Evolutionary conservation across 805 yeast species (phyloP).

Genomic region (Yarrowia sp.): DNA sequence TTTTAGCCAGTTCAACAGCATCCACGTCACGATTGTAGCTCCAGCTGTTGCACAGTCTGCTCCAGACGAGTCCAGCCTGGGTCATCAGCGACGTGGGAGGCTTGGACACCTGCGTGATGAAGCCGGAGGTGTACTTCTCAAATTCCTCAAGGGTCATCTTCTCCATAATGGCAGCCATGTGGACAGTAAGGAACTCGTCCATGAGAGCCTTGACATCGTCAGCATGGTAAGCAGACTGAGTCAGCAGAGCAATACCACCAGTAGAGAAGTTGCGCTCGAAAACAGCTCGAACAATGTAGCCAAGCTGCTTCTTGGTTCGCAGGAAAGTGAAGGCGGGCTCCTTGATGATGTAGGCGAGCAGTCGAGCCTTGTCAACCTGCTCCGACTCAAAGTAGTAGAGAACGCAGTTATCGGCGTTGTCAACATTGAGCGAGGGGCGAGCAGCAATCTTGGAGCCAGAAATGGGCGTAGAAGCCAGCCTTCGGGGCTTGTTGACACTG

Average conservation of each 20-base stretch:
- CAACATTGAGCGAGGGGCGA: slow-evolving; percentile 50
- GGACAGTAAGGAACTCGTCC: slow-evolving; percentile 52
- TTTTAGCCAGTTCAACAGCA: neutral
- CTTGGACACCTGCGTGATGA: slow-evolving; percentile 10
- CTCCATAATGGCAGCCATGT: neutral
- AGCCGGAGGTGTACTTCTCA: neutral
- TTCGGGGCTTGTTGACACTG: neutral
- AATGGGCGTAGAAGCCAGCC: neutral
- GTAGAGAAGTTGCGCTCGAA: slow-evolving; percentile 66
- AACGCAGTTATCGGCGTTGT: slow-evolving; percentile 48
- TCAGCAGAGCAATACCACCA: slow-evolving; percentile 66
- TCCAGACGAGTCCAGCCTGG: neutral
- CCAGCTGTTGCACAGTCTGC: neutral
- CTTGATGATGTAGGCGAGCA: slow-evolving; percentile 61
- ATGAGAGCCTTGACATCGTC: slow-evolving; percentile 74
- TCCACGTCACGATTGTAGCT: neutral
- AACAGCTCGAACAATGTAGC: slow-evolving; percentile 87
- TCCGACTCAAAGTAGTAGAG: neutral
- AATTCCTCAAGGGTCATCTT: slow-evolving; percentile 9
- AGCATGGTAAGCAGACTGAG: slow-evolving; percentile 80
- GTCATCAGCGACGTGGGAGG: neutral
- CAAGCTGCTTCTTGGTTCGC: slow-evolving; percentile 91
- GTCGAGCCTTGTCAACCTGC: neutral
- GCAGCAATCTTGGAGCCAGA: neutral
- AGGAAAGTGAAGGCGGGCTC: slow-evolving; percentile 89